A percentile compares a stretch with the other conserved stretches of the same genome.
Evolutionary conservation across 148 eudicot genomes (phyloP).

Genomic region (Rhododendron ferrugineum): DNA sequence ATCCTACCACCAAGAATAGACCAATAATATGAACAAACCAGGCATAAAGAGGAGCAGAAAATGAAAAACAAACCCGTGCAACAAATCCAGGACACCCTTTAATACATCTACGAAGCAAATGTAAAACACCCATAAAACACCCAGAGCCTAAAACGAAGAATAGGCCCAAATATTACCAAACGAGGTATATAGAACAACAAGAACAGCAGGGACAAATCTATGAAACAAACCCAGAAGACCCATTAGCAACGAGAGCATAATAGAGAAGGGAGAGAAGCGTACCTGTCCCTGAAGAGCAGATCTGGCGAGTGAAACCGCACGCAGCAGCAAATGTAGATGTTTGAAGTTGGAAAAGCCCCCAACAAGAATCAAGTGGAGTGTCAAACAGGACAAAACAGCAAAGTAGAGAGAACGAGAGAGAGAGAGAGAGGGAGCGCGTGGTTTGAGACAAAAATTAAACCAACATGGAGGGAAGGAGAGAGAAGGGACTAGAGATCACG

Average conservation of each 20-base stretch:
- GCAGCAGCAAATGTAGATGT: not conserved
- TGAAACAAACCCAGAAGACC: slow-evolving; percentile 3
- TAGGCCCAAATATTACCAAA: not conserved
- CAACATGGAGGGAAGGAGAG: slow-evolving; percentile 1
- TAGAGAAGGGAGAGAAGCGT: not conserved
- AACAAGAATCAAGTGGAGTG: not conserved
- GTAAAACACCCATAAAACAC: not conserved
- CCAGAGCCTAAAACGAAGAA: not conserved
- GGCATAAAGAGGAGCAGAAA: no score
- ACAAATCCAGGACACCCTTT: not conserved
- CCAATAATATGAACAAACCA: not conserved
- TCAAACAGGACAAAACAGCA: not conserved
- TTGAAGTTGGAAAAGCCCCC: not conserved
- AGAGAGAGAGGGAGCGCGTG: not conserved
- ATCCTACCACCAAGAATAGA: not conserved
- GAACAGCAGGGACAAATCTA: not conserved
- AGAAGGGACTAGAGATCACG: slow-evolving; percentile 7
- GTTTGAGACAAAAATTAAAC: not conserved
- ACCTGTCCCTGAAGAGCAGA: slow-evolving; percentile 1
- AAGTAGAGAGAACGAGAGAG: not conserved
- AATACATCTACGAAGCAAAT: not conserved
- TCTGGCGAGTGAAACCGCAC: slow-evolving; percentile 4
- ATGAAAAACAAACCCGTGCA: not conserved
- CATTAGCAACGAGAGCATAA: not conserved
- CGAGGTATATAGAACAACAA: not conserved